Evolutionary conservation across 306 rosid species (phyloP), one percentile per base, ranked within the genome.

Genomic region (Prunus padus): DNA sequence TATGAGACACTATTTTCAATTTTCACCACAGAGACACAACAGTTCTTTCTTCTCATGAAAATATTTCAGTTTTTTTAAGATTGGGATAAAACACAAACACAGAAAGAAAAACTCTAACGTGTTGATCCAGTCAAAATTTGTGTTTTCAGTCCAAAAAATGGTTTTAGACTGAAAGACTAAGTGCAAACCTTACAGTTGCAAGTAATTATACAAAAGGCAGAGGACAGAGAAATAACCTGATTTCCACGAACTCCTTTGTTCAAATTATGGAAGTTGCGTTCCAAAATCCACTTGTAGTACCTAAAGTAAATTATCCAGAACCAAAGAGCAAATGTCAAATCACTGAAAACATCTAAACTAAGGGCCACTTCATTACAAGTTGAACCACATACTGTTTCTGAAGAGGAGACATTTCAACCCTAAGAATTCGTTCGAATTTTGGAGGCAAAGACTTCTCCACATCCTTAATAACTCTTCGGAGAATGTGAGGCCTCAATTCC

Each of bases 191-290:
- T 64, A 64, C 49, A 64, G 25, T 33, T 33, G 14, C 26, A 64
- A 64, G 3, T 31, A 64, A 64, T 31, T 61, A 4, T 33, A 33
- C 47, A 64, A 11, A 64, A 18, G 64, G 52, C 55, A 65, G 33
- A 60, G 40, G 65, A 61, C 18, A 15, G 45, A 19, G 2, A 28
- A 26, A 61, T 23, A 50, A 95, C 99, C 99, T 96, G 99, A 89
- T 96, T 96, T 80, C 99, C 99, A 67, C 99, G 99, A 83, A 96
- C 99, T 80, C 99, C 99, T 88, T 92, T 96, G 92, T 96, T 96
- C 83, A 96, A 86, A 74, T 96, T 96, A 75, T 89, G 97, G 73
- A 96, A 96, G 89, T 96, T 96, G 65, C 99, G 99, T 78, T 96
- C 99, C 93, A 96, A 91, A 82, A 96, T 96, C 99, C 99, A 96